Percentiles rank a stretch among this genome's conserved stretches.
Evolutionary conservation across 352 stramenopile species (phyloP).

Genomic region (Thraustochytrium striatum): DNA sequence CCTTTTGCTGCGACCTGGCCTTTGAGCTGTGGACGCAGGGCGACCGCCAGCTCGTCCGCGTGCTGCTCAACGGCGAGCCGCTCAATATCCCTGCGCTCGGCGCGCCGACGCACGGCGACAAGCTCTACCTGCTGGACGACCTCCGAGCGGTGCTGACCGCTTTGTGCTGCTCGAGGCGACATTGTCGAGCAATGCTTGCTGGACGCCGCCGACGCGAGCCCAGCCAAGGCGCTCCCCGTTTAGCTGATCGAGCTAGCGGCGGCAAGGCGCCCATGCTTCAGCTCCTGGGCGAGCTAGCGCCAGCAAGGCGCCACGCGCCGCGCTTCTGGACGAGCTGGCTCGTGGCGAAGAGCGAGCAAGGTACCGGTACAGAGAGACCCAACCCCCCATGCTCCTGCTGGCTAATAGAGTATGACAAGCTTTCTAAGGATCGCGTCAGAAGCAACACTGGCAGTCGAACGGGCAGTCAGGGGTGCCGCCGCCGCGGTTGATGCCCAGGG

Average conservation of each 20-base stretch:
- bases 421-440: conserved; percentile 54
- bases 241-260: neutral
- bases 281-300: neutral
- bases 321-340: neutral
- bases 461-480: conserved; percentile 74
- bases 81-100: neutral
- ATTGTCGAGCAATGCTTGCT: conserved; percentile 9
- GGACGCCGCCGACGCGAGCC: neutral
- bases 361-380: too few species aligned
- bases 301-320: neutral
- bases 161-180: conserved; percentile 12
- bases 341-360: neutral
- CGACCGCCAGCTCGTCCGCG: neutral
- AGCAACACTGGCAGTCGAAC: conserved; percentile 84
- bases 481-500: conserved; percentile 72
- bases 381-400: too few species aligned
- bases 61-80: conserved; percentile 12
- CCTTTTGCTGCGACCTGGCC: conserved; percentile 7
- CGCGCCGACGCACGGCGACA: neutral
- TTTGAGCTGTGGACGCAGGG: conserved; percentile 7
- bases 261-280: neutral
- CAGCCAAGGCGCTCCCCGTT: neutral
- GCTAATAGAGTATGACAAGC: neutral
- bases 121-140: neutral
- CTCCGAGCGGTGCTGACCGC: neutral